These are phyloP conservation scores for Rhexocercosporidium sp. DNA, from an alignment of 2,329 filamentous ascomycete species.

Conservation along the genomic window DNA sequence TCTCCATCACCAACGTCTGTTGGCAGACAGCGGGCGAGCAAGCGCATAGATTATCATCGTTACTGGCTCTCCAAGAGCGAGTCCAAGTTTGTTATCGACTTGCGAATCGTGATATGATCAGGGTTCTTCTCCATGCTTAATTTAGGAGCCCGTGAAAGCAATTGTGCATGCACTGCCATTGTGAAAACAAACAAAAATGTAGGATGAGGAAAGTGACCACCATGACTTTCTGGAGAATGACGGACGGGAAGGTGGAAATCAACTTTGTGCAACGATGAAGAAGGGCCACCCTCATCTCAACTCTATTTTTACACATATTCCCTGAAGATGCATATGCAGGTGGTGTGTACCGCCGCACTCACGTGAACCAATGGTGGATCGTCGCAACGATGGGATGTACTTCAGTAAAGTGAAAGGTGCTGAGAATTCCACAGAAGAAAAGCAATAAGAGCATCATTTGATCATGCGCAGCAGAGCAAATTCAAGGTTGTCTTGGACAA, in stretches of 20 bases:
- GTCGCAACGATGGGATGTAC: not conserved
- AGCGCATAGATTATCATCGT: constrained; percentile 22
- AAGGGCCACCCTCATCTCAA: constrained; percentile 6
- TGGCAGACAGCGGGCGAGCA: constrained; percentile 9
- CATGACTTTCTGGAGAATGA: constrained; percentile 10
- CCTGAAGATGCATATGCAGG: constrained; percentile 12
- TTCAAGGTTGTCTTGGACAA: not conserved
- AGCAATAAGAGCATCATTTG: not conserved
- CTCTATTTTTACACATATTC: constrained; percentile 15
- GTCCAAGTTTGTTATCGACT: constrained; percentile 1
- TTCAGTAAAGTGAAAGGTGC: not conserved
- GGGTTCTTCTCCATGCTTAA: constrained; percentile 2
- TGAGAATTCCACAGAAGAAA: not conserved
- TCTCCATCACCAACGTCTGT: not conserved
- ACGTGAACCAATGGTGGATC: constrained; percentile 1
- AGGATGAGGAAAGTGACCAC: not conserved
- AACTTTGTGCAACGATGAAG: not conserved
- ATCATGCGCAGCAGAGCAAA: not conserved
- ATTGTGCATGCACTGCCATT: constrained; percentile 10
- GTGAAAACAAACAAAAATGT: not conserved
- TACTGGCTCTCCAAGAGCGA: constrained; percentile 15
- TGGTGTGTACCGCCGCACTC: not conserved
- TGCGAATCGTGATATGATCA: constrained; percentile 8
- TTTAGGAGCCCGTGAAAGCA: not conserved
- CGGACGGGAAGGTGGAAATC: not conserved